Base-by-base conservation (phyloP, 805 yeast species). In the Millerago galiae region DNA sequence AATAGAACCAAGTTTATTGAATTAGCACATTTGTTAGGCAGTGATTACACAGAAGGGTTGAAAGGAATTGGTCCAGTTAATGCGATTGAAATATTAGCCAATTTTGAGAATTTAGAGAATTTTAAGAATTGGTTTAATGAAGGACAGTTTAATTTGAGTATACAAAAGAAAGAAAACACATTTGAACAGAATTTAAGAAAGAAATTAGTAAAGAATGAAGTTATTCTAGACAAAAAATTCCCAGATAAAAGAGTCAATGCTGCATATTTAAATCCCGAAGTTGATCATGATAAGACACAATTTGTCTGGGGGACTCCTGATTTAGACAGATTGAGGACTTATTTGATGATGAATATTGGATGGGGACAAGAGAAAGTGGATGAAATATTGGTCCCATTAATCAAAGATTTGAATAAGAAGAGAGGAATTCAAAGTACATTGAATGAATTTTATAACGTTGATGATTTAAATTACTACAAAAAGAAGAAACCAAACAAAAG, bases 11-110 rank as follows among this genome's bases (percentile, higher is more conserved):
- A 74, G 44, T 63, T 93, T 60, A 87, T 93, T 25, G 88, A 85
- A 35, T 63, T 93, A 46, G 99, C 97, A 0, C 71, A 81, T 37
- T 62, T 93, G 21, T 63, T 93, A 16, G 99, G 99, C 0, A 87
- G 96, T 61, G 99, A 93, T 64, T 93, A 93, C 59, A 90, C 99
- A 0, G 86, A 82, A 41, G 99, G 99, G 0, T 63, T 93, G 29
- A 82, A 85, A 44, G 95, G 98, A 3, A 74, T 93, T 46, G 99
- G 99, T 1, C 96, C 96, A 0, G 98, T 93, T 1, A 72, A 82
- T 15, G 93, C 95, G 0, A 77, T 88, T 77, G 97, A 93, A 60
- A 75, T 93, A 15, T 54, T 93, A 29, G 95, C 95, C 0, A 95
- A 90, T 52, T 93, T 91, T 63, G 78, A 75, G 1, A 57, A 60